A percentile compares a stretch with the other conserved stretches of the same genome.
These are phyloP conservation scores for Eucalyptus cloeziana DNA, from an alignment of 345 rosid genomes.

Conservation along the genomic window DNA sequence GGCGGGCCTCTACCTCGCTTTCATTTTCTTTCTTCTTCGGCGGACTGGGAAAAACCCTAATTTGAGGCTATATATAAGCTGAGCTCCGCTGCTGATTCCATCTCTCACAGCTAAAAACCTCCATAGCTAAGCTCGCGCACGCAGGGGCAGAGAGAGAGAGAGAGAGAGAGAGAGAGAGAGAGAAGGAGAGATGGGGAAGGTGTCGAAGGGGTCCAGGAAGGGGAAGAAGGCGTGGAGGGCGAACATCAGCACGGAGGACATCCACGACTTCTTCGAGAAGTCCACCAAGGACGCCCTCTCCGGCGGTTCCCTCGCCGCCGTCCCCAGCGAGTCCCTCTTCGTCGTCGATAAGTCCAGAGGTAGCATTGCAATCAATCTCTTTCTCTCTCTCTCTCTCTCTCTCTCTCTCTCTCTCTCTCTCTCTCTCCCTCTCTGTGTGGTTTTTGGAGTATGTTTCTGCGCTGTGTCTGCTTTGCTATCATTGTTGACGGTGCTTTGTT, in stretches of 20 bases:
- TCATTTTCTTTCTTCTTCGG: neutral
- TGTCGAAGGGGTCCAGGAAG: conserved; percentile 64
- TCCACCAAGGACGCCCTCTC: conserved; percentile 78
- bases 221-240: conserved; percentile 98
- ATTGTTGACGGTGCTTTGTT: neutral
- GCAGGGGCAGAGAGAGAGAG: neutral
- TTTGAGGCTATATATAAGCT: neutral
- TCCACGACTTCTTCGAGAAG: conserved; percentile 61
- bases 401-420: neutral
- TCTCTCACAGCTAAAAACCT: neutral
- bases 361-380: neutral
- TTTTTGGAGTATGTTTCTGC: too few relatives aligned
- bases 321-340: conserved; percentile 62
- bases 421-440: too few relatives aligned
- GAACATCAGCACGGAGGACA: conserved; percentile 77
- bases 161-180: neutral
- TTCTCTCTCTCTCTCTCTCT: neutral
- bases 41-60: neutral
- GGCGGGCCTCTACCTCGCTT: neutral
- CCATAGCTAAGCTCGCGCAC: neutral
- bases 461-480: too few relatives aligned
- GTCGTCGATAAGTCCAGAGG: conserved; percentile 67
- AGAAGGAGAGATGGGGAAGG: conserved; percentile 47
- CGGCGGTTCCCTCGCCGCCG: conserved; percentile 66
- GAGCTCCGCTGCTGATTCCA: neutral